A percentile compares a stretch with the other conserved stretches of the same genome.
Conservation (phyloP, 2,329 filamentous ascomycete genomes). For the Neoscytalidium dimidiatum region DNA sequence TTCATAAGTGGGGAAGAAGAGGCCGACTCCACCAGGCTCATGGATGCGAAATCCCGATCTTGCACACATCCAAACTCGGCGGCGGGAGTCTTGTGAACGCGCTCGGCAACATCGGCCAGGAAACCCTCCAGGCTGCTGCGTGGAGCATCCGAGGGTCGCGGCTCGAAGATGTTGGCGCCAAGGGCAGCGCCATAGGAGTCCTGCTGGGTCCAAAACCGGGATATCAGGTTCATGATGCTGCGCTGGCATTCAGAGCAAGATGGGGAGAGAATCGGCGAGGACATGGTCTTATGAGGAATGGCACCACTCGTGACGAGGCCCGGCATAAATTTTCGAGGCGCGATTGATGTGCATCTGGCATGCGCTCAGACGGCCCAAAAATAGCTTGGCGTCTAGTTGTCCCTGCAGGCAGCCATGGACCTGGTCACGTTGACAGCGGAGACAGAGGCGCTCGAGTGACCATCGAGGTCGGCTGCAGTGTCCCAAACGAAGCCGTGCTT, state of each 20-base stretch:
- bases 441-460: not conserved
- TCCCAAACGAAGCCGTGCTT: not conserved
- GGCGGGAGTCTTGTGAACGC: not conserved
- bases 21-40: not conserved
- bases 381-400: constrained; percentile 8
- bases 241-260: not conserved
- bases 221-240: constrained; percentile 11
- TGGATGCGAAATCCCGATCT: not conserved
- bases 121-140: constrained; percentile 9
- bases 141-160: not conserved
- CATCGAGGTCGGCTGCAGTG: not conserved
- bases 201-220: not conserved
- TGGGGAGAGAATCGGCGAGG: not conserved
- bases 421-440: not conserved
- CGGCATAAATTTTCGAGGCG: constrained; percentile 11
- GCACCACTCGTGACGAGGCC: not conserved
- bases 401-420: constrained; percentile 10
- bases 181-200: not conserved
- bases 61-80: not conserved
- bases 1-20: constrained; percentile 9
- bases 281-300: not conserved
- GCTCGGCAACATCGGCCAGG: not conserved
- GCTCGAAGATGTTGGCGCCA: constrained; percentile 10
- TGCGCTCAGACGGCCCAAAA: constrained; percentile 8
- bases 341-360: constrained; percentile 9